Percentiles rank a stretch among this genome's conserved stretches.
Evolutionary conservation across 768 basidiomycete species (phyloP).

Genomic region (Cyathus striatus): DNA sequence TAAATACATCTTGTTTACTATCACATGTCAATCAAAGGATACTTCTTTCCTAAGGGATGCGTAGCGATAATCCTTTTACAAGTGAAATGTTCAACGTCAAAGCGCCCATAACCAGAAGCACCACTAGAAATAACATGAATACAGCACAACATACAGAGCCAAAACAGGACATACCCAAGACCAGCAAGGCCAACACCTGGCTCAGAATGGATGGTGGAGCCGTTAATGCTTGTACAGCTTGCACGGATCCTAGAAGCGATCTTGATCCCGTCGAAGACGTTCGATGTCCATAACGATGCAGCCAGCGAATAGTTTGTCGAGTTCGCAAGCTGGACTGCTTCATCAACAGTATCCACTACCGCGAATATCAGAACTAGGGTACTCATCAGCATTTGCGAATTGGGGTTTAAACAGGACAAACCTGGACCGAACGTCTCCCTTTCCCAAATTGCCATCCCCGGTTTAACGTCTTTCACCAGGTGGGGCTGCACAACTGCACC

Average conservation of each 20-base stretch:
- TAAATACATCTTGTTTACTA: too few species aligned
- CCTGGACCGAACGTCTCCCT: slow-evolving; percentile 61
- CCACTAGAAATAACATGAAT: slow-evolving; percentile 21
- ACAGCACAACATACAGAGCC: not conserved
- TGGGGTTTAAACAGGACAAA: slow-evolving; percentile 12
- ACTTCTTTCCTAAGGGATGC: slow-evolving; percentile 28
- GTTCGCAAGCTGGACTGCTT: slow-evolving; percentile 54
- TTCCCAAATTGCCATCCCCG: slow-evolving; percentile 48
- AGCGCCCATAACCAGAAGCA: slow-evolving; percentile 46
- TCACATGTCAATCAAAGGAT: too few species aligned
- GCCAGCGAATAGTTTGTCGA: slow-evolving; percentile 45
- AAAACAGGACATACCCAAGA: slow-evolving; percentile 33
- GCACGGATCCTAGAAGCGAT: slow-evolving; percentile 44
- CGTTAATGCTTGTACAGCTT: slow-evolving; percentile 53
- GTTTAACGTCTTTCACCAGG: slow-evolving; percentile 40
- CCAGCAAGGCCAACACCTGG: slow-evolving; percentile 30
- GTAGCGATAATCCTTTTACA: slow-evolving; percentile 36
- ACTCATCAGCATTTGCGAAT: not conserved
- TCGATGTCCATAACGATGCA: slow-evolving; percentile 47
- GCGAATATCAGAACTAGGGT: slow-evolving; percentile 36
- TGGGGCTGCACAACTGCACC: slow-evolving; percentile 47
- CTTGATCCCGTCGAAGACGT: slow-evolving; percentile 35
- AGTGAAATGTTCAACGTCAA: slow-evolving; percentile 47
- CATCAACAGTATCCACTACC: slow-evolving; percentile 41
- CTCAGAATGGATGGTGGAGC: slow-evolving; percentile 44